These are phyloP conservation scores for Colletotrichum sp. DNA, from an alignment of 2,329 filamentous ascomycete genomes.

Conservation along the genomic window DNA sequence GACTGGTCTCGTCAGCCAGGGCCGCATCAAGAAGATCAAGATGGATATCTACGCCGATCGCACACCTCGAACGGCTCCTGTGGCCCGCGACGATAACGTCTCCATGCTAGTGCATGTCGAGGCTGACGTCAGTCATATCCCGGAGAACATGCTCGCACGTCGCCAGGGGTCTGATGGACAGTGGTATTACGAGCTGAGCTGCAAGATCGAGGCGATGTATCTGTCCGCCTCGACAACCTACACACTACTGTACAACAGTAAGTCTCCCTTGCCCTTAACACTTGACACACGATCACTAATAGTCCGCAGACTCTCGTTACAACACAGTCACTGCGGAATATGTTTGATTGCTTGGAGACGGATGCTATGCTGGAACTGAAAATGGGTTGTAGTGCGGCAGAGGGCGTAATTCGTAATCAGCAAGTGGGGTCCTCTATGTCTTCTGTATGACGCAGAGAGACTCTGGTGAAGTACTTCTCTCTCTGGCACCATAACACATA, in stretches of 20 bases:
- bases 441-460: fast-evolving
- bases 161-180: slow-evolving; percentile 38
- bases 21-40: slow-evolving; percentile 36
- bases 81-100: slow-evolving; percentile 40
- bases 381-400: background rate
- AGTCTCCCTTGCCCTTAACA: slow-evolving; percentile 6
- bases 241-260: slow-evolving; percentile 47
- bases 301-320: slow-evolving; percentile 39
- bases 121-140: slow-evolving; percentile 46
- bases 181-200: slow-evolving; percentile 43
- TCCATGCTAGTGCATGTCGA: slow-evolving; percentile 39
- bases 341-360: slow-evolving; percentile 29
- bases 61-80: slow-evolving; percentile 30
- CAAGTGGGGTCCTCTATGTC: background rate
- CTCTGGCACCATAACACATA: background rate
- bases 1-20: slow-evolving; percentile 34
- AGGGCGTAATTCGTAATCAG: background rate
- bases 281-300: slow-evolving; percentile 20
- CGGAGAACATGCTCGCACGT: slow-evolving; percentile 37
- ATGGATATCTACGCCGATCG: slow-evolving; percentile 41
- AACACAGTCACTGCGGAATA: slow-evolving; percentile 48
- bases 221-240: slow-evolving; percentile 47
- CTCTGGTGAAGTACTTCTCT: background rate
- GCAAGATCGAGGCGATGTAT: slow-evolving; percentile 45
- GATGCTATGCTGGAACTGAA: background rate